phyloP scores from a whole-genome alignment of 1,139 yeast species.

The Candida albicans region DNA sequence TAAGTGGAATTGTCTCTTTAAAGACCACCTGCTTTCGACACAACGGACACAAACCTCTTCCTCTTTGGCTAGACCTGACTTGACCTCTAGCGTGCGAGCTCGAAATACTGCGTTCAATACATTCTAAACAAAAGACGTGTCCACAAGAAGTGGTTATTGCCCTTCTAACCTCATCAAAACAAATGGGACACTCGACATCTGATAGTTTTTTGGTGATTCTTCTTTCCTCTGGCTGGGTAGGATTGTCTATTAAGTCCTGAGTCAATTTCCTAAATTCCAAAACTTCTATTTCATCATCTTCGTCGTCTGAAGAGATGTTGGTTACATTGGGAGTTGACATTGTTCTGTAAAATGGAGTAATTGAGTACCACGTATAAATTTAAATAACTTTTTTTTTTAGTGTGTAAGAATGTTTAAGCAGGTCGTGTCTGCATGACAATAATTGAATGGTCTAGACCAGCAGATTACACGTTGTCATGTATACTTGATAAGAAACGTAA shows the following conservation, averaged over 20 bases:
- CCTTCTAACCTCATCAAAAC: slow-evolving; percentile 41
- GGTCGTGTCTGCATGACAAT: too few species aligned
- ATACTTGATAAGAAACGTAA: too few species aligned
- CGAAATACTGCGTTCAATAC: slow-evolving; percentile 43
- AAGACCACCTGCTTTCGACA: slow-evolving; percentile 43
- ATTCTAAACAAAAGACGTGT: slow-evolving; percentile 46
- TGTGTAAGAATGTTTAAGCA: too few species aligned
- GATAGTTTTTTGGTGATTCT: slow-evolving; percentile 32
- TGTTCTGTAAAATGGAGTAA: neutral
- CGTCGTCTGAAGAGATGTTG: slow-evolving; percentile 28
- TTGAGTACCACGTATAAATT: neutral
- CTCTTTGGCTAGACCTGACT: slow-evolving; percentile 31
- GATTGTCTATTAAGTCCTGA: slow-evolving; percentile 32
- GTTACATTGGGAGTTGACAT: slow-evolving; percentile 20
- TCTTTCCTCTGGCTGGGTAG: slow-evolving; percentile 17
- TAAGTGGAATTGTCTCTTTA: slow-evolving; percentile 39
- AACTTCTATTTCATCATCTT: slow-evolving; percentile 39
- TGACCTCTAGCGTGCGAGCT: slow-evolving; percentile 48
- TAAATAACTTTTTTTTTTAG: too few species aligned
- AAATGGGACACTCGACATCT: slow-evolving; percentile 47
- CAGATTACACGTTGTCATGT: too few species aligned
- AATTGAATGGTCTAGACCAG: too few species aligned
- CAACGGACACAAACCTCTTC: slow-evolving; percentile 47
- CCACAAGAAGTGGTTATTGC: slow-evolving; percentile 50
- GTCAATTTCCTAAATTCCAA: slow-evolving; percentile 41